Percentiles rank a stretch among this genome's conserved stretches.
These are phyloP conservation scores for Mycena olivaceomarginata DNA, from an alignment of 768 basidiomycete species.

Conservation along the genomic window DNA sequence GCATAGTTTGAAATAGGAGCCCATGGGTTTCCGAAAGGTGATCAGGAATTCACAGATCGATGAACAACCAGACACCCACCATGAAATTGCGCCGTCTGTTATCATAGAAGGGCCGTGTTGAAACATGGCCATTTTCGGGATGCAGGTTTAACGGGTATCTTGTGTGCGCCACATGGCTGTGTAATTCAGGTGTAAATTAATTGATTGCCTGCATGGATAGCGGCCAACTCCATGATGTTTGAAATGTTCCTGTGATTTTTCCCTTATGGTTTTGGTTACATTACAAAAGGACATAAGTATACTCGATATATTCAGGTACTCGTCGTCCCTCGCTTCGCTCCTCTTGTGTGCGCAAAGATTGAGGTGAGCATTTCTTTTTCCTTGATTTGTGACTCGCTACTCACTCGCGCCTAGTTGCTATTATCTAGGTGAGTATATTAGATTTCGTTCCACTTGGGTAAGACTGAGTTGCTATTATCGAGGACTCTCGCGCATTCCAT, in stretches of 20 bases:
- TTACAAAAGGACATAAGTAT: background rate
- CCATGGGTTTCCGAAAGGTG: background rate
- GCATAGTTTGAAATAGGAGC: background rate
- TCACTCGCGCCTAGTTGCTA: background rate
- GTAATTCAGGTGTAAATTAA: background rate
- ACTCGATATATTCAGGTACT: background rate
- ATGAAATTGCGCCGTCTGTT: background rate
- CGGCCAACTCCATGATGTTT: background rate
- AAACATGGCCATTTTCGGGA: background rate
- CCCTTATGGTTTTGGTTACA: background rate
- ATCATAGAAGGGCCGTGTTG: background rate
- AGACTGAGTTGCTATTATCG: background rate
- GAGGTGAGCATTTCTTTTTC: background rate
- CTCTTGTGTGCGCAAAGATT: background rate
- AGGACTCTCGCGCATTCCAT: background rate
- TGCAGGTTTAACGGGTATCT: background rate
- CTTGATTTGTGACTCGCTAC: background rate
- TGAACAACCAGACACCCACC: background rate
- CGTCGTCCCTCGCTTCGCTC: background rate
- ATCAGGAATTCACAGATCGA: constrained; percentile 2
- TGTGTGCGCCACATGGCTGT: background rate
- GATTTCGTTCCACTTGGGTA: background rate
- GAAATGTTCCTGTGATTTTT: background rate
- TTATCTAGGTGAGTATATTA: constrained; percentile 1
- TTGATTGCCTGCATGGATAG: background rate